Evolutionary conservation across 768 basidiomycete genomes (phyloP).

Genomic region (Mycena pura): DNA sequence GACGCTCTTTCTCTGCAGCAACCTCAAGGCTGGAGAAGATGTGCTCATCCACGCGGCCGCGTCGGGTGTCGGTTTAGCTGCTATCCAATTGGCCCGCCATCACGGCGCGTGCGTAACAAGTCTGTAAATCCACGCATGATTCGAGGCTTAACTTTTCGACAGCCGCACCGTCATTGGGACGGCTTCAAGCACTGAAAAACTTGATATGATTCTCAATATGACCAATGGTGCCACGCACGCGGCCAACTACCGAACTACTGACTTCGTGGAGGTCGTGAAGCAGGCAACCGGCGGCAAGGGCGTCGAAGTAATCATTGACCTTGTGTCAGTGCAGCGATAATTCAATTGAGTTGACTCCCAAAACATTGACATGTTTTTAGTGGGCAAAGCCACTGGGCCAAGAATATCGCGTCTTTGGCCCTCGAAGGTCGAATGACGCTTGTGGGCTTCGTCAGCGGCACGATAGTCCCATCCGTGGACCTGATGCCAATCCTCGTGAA

Average conservation of each 20-base stretch:
- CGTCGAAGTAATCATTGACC: conserved; percentile 85
- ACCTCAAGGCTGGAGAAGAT: conserved; percentile 71
- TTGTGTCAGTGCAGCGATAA: conserved; percentile 47
- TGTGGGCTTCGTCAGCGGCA: conserved; percentile 71
- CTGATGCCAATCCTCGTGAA: conserved; percentile 77
- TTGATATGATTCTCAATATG: conserved; percentile 72
- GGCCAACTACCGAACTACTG: conserved; percentile 83
- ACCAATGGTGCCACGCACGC: conserved; percentile 74
- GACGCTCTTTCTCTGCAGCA: conserved; percentile 64
- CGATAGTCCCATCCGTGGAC: conserved; percentile 59
- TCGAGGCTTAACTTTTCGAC: conserved; percentile 19
- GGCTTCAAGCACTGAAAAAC: conserved; percentile 83
- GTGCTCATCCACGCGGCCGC: conserved; percentile 91
- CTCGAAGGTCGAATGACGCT: conserved; percentile 78
- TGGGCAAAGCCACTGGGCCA: conserved; percentile 73
- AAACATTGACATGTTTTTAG: neutral
- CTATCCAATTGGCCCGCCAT: conserved; percentile 82
- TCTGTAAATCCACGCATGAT: neutral
- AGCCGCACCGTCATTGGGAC: conserved; percentile 81
- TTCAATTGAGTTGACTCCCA: neutral
- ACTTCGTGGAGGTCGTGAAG: conserved; percentile 78
- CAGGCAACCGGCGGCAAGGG: conserved; percentile 71
- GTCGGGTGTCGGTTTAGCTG: conserved; percentile 87
- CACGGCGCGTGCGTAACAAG: conserved; percentile 67
- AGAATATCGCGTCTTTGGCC: conserved; percentile 73